Conservation (phyloP, 2,329 filamentous ascomycete species). For the Pseudogymnoascus sp. region DNA sequence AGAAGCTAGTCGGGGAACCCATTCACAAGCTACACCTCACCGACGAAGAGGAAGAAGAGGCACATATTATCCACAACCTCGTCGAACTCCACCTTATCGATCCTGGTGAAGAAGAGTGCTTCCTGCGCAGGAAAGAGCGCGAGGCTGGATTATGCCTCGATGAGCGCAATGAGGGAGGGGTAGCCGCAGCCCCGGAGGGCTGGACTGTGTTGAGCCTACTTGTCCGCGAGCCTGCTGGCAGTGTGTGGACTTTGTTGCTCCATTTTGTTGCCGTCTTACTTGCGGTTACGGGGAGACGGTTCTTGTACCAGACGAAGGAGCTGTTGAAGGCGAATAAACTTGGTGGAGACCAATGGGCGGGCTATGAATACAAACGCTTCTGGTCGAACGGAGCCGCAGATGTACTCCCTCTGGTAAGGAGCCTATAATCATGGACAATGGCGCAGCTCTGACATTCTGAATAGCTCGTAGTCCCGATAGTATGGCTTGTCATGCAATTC, state of each 20-base stretch:
- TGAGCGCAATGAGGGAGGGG: neutral
- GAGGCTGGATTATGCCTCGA: neutral
- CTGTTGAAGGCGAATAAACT: neutral
- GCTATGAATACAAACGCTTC: neutral
- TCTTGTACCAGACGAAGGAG: neutral
- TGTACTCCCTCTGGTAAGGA: neutral
- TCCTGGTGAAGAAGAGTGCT: neutral
- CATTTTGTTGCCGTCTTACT: neutral
- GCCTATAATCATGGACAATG: neutral
- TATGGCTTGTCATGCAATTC: neutral
- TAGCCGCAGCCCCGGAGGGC: neutral
- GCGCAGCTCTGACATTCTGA: neutral
- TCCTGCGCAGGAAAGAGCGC: neutral
- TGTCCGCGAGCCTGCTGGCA: neutral
- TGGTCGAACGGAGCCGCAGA: neutral
- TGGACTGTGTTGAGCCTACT: neutral
- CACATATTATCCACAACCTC: neutral
- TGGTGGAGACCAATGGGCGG: neutral
- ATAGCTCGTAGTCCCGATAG: neutral
- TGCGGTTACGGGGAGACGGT: neutral
- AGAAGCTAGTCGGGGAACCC: neutral
- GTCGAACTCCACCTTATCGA: constrained; percentile 4
- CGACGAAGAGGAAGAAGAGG: constrained; percentile 4
- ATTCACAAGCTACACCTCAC: neutral
- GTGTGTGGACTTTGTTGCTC: neutral